Evolutionary conservation across 371 early-diverging fungal species (phyloP).

Genomic region (Capillidium heterosporum): DNA sequence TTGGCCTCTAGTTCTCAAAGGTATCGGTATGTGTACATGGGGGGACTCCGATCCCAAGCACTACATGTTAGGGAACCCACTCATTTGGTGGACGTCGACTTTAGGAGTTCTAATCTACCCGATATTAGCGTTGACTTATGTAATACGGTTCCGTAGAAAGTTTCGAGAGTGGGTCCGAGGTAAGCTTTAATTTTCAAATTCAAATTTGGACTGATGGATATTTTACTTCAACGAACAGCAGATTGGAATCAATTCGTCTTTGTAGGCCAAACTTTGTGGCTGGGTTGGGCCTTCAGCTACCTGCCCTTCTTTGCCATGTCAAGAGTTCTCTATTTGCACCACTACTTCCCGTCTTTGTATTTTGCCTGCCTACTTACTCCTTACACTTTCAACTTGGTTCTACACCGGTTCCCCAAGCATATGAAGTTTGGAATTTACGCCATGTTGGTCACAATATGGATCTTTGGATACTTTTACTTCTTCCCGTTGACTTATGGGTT

Average conservation of each 20-base stretch:
- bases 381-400: background rate
- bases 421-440: background rate
- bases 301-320: constrained; percentile 94
- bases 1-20: constrained; percentile 89
- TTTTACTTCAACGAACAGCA: constrained; percentile 11
- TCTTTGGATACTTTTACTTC: constrained; percentile 6
- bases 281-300: constrained; percentile 96
- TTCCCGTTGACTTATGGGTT: constrained; percentile 12
- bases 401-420: background rate
- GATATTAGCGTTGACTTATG: constrained; percentile 23
- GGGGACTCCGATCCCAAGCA: constrained; percentile 78
- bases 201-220: background rate
- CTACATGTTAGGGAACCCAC: constrained; percentile 90
- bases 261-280: constrained; percentile 43
- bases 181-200: background rate
- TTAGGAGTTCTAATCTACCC: constrained; percentile 34
- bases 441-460: background rate
- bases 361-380: constrained; percentile 30
- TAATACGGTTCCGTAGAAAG: constrained; percentile 47
- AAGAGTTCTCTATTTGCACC: constrained; percentile 93
- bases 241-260: constrained; percentile 59
- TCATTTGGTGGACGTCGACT: constrained; percentile 84
- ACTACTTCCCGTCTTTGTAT: constrained; percentile 96
- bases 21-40: constrained; percentile 96
- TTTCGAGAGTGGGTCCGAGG: constrained; percentile 28